Conservation (phyloP, 257 asterid species). For the Thymus quinquecostatus region DNA sequence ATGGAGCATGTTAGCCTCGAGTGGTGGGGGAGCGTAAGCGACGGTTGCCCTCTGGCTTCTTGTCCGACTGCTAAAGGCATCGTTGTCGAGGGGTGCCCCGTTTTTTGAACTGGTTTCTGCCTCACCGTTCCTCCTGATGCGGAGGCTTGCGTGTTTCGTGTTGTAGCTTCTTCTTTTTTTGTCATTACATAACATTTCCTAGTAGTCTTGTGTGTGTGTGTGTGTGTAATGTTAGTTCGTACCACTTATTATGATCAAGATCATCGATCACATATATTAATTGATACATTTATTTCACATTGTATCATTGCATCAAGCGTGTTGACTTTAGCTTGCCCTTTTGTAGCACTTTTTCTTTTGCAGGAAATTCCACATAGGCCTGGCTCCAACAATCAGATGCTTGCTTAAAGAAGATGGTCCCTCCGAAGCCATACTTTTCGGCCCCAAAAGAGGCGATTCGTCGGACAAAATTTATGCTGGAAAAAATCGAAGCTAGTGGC, state of each 20-base stretch:
- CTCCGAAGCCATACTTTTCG: conserved; percentile 75
- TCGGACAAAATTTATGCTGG: conserved; percentile 69
- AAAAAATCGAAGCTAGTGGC: conserved; percentile 57
- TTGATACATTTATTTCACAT: no score
- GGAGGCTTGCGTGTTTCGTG: not conserved
- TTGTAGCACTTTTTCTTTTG: conserved; percentile 72
- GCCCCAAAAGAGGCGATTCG: conserved; percentile 92
- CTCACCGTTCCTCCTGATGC: not conserved
- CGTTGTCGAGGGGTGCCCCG: conserved; percentile 75
- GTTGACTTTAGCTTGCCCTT: conserved; percentile 34
- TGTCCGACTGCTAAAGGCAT: conserved; percentile 86
- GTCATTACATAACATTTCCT: no score
- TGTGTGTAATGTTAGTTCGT: no score
- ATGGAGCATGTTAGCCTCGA: conserved; percentile 62
- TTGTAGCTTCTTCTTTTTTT: not conserved
- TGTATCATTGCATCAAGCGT: not conserved
- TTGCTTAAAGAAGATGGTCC: conserved; percentile 65
- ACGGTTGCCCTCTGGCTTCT: conserved; percentile 85
- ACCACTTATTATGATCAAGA: not conserved
- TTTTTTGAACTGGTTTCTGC: conserved; percentile 34
- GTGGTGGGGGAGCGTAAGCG: conserved; percentile 88
- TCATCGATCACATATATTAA: not conserved
- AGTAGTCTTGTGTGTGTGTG: no score
- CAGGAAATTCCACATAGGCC: conserved; percentile 76
- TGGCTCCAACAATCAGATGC: conserved; percentile 72